A percentile compares a stretch with the other conserved stretches of the same genome.
Conservation (phyloP, 2,329 filamentous ascomycete genomes). For the Monosporascus ibericus region DNA sequence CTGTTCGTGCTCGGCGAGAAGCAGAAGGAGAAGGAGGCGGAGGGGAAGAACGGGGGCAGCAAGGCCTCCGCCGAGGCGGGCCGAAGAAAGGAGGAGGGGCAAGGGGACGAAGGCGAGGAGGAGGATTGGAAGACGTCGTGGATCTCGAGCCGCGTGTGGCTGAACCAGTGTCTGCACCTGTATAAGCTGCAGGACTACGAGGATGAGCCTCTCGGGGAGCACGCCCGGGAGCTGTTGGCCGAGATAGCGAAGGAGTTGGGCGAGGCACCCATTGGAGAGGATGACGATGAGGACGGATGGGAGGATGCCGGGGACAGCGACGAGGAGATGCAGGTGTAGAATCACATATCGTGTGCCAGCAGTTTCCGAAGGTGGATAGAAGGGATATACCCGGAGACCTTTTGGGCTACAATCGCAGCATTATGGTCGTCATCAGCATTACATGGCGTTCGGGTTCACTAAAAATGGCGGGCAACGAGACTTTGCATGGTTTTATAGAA, state of each 20-base stretch:
- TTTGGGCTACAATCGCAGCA: neutral
- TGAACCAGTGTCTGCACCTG: constrained; percentile 74
- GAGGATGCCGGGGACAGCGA: constrained; percentile 42
- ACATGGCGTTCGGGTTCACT: neutral
- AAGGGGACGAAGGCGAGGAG: constrained; percentile 35
- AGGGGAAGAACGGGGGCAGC: constrained; percentile 26
- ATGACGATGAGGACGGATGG: constrained; percentile 45
- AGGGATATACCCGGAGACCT: neutral
- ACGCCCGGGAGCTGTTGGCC: constrained; percentile 64
- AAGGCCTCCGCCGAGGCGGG: constrained; percentile 36
- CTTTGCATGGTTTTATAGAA: neutral
- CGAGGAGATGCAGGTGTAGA: constrained; percentile 50
- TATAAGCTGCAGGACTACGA: constrained; percentile 78
- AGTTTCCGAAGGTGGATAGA: neutral
- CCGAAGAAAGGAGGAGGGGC: constrained; percentile 48
- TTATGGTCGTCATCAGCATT: neutral
- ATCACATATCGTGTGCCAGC: constrained; percentile 1
- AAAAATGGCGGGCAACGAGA: neutral
- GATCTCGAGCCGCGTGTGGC: constrained; percentile 74
- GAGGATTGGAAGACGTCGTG: constrained; percentile 57
- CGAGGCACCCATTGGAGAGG: constrained; percentile 49
- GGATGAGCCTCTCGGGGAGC: constrained; percentile 69
- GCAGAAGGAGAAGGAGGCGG: constrained; percentile 42
- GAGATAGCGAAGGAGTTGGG: constrained; percentile 60
- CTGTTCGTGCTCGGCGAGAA: constrained; percentile 73